Base-by-base conservation (phyloP, 78 protist species). In the Dictyostelium firmibasis region DNA sequence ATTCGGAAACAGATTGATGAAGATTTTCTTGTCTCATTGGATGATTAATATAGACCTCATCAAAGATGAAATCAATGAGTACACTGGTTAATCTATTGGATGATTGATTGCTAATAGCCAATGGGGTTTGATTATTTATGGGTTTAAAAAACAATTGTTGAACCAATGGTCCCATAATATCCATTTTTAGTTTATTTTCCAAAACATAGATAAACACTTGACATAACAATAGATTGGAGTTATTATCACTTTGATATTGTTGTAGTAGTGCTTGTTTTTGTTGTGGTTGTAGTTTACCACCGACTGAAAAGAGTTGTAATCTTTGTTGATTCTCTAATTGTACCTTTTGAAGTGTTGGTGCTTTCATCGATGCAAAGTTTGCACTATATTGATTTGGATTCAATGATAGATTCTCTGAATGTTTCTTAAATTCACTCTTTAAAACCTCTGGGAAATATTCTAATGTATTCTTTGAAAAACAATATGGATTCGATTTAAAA, bases 391-490 rank as follows among this genome's bases (percentile, higher is more conserved):
- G 67, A 20, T 57, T 57, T 20, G 67, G 67, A 70, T 29, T 70
- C 18, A 29, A 20, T 25, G 23, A 38, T 41, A 23, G 0, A 81
- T 29, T 25, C 27, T 20, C 27, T 81, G 35, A 31, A 41, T 18
- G 4, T 35, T 82, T 82, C n/a, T 50, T 18, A 16, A 23, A 82
- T 33, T 82, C 86, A 6, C 9, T 18, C 38, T 82, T 82, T 10
- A 82, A 57, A 10, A 82, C 6, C 8, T 82, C 86, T 60, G 86
- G 86, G 86, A 82, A 82, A 82, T 29, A 82, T 60, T 82, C 60
- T 20, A 82, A 8, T 57, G 76, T 31, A 27, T n/a, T 57, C 1
- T 27, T 35, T 38, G 86, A 57, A 35, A 81, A 82, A 11, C 25
- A 9, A 38, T 38, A 38, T 35, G 86, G 75, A 38, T 82, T 29